Evolutionary conservation across 225 moss, liverwort and hornwort species (phyloP).

Genomic region (Takakia lepidozioides): DNA sequence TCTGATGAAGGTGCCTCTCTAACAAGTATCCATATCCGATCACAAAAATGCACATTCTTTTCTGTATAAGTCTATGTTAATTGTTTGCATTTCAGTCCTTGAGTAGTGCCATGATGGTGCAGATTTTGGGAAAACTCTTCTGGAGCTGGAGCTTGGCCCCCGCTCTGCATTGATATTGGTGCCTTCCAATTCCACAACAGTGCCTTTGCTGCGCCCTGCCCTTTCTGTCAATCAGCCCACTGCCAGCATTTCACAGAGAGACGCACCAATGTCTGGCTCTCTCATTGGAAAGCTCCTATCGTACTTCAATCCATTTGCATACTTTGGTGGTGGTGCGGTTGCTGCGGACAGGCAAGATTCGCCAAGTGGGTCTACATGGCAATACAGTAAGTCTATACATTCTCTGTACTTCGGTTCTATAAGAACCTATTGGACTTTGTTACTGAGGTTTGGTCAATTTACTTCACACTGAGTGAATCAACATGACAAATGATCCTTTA

Average conservation of each 20-base stretch:
- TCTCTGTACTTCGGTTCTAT: no score
- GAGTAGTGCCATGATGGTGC: no score
- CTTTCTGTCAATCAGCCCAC: slow-evolving; percentile 19
- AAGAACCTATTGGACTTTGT: no score
- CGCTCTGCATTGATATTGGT: slow-evolving; percentile 57
- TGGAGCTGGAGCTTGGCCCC: slow-evolving; percentile 57
- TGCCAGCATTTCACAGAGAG: slow-evolving; percentile 17
- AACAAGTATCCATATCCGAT: no score
- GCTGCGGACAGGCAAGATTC: slow-evolving; percentile 18
- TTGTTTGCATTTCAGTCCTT: no score
- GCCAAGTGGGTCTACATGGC: slow-evolving; percentile 13
- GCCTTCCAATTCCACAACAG: slow-evolving; percentile 24
- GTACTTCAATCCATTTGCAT: slow-evolving; percentile 54
- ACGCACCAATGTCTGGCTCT: slow-evolving; percentile 21
- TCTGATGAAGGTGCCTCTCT: slow-evolving; percentile 40
- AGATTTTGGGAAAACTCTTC: slow-evolving; percentile 45
- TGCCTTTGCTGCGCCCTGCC: slow-evolving; percentile 22
- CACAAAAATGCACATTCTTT: no score
- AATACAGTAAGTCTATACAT: slow-evolving; percentile 24
- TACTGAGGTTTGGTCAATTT: no score
- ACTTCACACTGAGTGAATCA: no score
- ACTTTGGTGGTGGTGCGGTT: slow-evolving; percentile 24
- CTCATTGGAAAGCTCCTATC: slow-evolving; percentile 45
- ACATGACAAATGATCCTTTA: no score
- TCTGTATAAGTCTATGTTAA: no score